A percentile compares a stretch with the other conserved stretches of the same genome.
phyloP scores from a whole-genome alignment of 106 monocot species.

The Cymbidium sinense region DNA sequence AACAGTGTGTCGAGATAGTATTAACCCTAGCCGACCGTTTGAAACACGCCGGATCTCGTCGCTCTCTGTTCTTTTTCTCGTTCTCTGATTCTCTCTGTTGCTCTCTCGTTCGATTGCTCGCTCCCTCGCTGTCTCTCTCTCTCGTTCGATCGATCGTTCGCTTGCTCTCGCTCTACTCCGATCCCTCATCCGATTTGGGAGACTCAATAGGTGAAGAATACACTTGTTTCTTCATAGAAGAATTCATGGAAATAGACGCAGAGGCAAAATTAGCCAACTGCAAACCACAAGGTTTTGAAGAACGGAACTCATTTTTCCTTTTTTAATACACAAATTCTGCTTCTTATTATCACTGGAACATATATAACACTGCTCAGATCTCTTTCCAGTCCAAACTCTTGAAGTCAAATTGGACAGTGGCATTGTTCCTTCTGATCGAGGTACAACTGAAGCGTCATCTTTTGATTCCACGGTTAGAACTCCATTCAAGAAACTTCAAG shows the following conservation, averaged over 20 bases:
- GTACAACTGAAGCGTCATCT: background rate
- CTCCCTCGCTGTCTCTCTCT: background rate
- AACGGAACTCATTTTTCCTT: background rate
- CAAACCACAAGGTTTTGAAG: constrained; percentile 3
- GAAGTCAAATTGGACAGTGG: background rate
- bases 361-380: background rate
- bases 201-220: background rate
- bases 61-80: constrained; percentile 2
- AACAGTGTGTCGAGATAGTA: background rate
- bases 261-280: background rate
- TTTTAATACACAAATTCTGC: background rate
- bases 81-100: constrained; percentile 24
- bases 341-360: background rate
- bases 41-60: background rate
- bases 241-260: background rate
- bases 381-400: constrained; percentile 12
- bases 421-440: background rate
- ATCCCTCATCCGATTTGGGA: background rate
- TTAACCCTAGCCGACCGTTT: constrained; percentile 22
- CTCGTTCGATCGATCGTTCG: background rate
- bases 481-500: constrained; percentile 3
- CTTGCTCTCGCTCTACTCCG: background rate
- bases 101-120: constrained; percentile 7
- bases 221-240: background rate
- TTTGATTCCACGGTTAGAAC: background rate